Base-by-base conservation (phyloP, 1,284 basidiomycete species). In the Singerocomus inundabilis region DNA sequence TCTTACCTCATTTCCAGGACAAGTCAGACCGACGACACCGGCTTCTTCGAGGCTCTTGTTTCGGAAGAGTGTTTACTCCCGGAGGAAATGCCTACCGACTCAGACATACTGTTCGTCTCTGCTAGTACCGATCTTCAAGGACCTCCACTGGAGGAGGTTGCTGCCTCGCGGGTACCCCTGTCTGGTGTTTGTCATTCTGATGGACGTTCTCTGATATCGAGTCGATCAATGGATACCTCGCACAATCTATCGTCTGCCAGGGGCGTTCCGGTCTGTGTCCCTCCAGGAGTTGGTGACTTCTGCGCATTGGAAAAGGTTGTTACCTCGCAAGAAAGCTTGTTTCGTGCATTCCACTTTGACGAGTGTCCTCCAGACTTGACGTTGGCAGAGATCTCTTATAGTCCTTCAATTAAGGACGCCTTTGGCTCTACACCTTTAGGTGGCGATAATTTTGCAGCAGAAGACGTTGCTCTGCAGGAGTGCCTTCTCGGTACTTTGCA, bases 311-410 rank as follows among this genome's bases (percentile, higher is more conserved):
- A 34, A 38, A 28, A 25, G 24, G 33, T 26, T 46, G 11, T 29
- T 34, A n/a, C 18, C 24, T 13, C 28, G 3, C 56, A 11, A n/a
- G 35, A 55, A 24, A 33, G 18, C 30, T 51, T 31, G 21, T 50
- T 35, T 11, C 13, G 26, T 32, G 32, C n/a, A 28, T 52, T 35
- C 8, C 34, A 34, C 26, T 25, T 31, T 6, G 30, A 48, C 16
- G 28, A n/a, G 5, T 25, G 25, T 12, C 31, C 26, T n/a, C 30
- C 26, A 18, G 25, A 25, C 31, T 31, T n/a, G 9, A 26, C 26
- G 4, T 28, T 29, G 16, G 6, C 38, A 26, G n/a, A 39, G 8
- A 13, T 30, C 21, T 11, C 36, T 29, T 13, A 36, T 25, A 13
- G 24, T 21, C 28, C 41, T 15, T 29, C 10, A 6, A 25, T 16